phyloP scores from a whole-genome alignment of 805 yeast genomes.

The Metschnikowia santaceciliae region DNA sequence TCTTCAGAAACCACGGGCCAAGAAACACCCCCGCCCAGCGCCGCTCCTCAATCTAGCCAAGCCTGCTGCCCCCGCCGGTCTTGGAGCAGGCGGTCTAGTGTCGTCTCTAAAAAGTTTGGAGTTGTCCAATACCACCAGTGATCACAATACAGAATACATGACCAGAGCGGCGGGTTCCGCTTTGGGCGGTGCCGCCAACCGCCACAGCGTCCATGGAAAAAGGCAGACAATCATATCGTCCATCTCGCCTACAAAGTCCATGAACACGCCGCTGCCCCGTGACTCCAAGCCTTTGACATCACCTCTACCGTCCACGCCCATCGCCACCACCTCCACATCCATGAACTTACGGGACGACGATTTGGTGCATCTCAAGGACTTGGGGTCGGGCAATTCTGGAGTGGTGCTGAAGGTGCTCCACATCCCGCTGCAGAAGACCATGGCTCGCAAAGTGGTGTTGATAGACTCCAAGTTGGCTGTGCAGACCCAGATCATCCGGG shows the following conservation, averaged over 20 bases:
- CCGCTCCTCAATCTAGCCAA: constrained; percentile 25
- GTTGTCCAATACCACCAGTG: neutral
- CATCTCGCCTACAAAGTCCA: constrained; percentile 36
- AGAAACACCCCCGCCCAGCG: constrained; percentile 27
- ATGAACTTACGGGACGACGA: constrained; percentile 48
- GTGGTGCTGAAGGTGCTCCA: constrained; percentile 86
- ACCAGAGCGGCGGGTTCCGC: constrained; percentile 3
- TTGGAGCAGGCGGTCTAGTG: constrained; percentile 4
- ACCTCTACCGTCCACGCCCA: constrained; percentile 25
- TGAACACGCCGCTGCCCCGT: constrained; percentile 6
- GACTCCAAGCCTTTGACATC: neutral
- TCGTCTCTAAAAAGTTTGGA: constrained; percentile 9
- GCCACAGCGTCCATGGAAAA: constrained; percentile 13
- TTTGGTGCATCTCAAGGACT: constrained; percentile 64
- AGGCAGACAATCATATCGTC: constrained; percentile 42
- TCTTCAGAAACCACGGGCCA: constrained; percentile 17
- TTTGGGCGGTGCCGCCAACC: constrained; percentile 1
- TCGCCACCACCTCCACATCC: constrained; percentile 29
- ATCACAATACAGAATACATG: neutral
- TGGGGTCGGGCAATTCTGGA: constrained; percentile 95
- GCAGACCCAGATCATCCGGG: constrained; percentile 81
- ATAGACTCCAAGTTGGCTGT: constrained; percentile 77
- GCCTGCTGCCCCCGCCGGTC: neutral
- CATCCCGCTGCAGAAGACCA: constrained; percentile 77
- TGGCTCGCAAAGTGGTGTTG: constrained; percentile 88